Base-by-base conservation (phyloP, 306 rosid genomes). In the Quercus wislizeni region DNA sequence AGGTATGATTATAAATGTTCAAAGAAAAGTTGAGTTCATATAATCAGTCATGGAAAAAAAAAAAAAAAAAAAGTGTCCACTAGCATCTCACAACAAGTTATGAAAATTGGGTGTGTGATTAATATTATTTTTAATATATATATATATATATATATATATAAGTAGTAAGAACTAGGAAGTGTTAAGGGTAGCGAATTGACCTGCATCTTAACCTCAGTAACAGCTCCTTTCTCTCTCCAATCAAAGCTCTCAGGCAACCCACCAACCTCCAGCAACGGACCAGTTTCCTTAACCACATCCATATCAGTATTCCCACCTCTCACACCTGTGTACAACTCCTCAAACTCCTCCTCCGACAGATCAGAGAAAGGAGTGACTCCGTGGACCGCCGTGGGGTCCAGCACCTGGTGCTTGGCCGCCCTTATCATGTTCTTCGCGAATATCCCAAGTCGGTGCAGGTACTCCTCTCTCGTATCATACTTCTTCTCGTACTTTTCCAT, bases 161-260 rank as follows among this genome's bases (percentile, higher is more conserved):
- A 46, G 52, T 8, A 49, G 15, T 10, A 49, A 49, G 17, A 12
- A 49, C 4, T 10, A 49, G 12, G 15, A 49, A 49, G 54, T 49
- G 1, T 10, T 49, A 49, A 49, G 54, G 15, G 54, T 49, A 12
- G 13, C 23, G 10, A 13, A 1, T 72, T 43, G 63, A 90, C 98
- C 97, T 94, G 98, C 85, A 41, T 86, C 93, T 94, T 92, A 49
- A 94, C 97, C n/a, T 78, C 88, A 6, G 97, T 92, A 25, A 94
- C 95, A 18, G 97, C 98, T 2, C 98, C 98, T 8, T 91, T 91
- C 5, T 88, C 92, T n/a, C 97, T 87, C 98, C 97, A 94, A 73
- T 94, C 97, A 52, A 92, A 92, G 78, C 84, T 86, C 83, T 90
- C 90, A 33, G 98, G 98, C 89, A 94, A 78, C 0, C 78, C 92